Conservation (phyloP, 2,329 filamentous ascomycete genomes). For the Fusarium nanum region DNA sequence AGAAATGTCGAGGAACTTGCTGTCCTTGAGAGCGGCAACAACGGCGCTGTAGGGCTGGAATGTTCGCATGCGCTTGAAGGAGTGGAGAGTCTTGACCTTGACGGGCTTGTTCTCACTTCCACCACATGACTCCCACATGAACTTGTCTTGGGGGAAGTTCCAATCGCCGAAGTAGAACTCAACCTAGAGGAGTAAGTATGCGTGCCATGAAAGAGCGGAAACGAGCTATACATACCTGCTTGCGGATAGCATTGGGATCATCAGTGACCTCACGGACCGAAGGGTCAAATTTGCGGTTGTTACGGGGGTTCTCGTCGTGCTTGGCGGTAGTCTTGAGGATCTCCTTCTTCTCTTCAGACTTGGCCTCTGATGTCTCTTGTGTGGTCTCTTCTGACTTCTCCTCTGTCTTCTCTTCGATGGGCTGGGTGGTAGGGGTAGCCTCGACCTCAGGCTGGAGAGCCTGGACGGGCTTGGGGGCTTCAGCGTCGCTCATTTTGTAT, state of each 20-base stretch:
- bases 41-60: constrained; percentile 91
- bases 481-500: constrained; percentile 54
- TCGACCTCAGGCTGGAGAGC: constrained; percentile 49
- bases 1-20: constrained; percentile 76
- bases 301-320: constrained; percentile 56
- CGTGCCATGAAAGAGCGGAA: neutral
- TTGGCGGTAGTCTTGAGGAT: constrained; percentile 61
- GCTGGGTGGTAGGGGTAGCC: constrained; percentile 43
- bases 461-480: constrained; percentile 56
- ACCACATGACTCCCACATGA: constrained; percentile 81
- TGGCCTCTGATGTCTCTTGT: constrained; percentile 42
- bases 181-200: constrained; percentile 66
- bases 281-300: constrained; percentile 78
- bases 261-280: constrained; percentile 75
- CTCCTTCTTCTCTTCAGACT: constrained; percentile 41
- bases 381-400: constrained; percentile 45
- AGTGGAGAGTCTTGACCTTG: constrained; percentile 79
- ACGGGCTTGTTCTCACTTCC: constrained; percentile 86
- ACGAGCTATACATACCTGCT: constrained; percentile 69
- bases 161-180: constrained; percentile 97
- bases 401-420: constrained; percentile 45
- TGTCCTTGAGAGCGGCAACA: constrained; percentile 84
- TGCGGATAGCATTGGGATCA: constrained; percentile 83
- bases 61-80: constrained; percentile 94
- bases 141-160: constrained; percentile 90